Percentiles rank a stretch among this genome's conserved stretches.
Conservation (phyloP, 495 filamentous ascomycete genomes). For the Neurospora sp. region DNA sequence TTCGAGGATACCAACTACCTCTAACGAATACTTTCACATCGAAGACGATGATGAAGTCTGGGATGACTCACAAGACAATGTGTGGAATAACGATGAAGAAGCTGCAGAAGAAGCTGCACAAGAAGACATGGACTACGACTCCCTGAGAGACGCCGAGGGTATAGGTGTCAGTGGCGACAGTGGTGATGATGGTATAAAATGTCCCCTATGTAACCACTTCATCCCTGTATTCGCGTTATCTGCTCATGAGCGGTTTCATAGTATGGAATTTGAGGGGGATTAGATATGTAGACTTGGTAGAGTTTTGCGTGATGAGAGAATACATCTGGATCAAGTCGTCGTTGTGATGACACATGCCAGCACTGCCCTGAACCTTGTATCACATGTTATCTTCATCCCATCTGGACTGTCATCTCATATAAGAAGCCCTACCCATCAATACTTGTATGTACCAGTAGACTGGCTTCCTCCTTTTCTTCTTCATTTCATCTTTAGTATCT, state of each 20-base stretch:
- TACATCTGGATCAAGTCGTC: too few relatives aligned
- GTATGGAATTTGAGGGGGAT: constrained; percentile 18
- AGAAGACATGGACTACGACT: not conserved
- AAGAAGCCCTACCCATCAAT: too few relatives aligned
- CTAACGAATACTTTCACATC: constrained; percentile 8
- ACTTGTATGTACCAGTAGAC: too few relatives aligned
- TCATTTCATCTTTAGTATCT: too few relatives aligned
- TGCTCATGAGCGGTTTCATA: constrained; percentile 67
- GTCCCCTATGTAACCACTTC: constrained; percentile 48
- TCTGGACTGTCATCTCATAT: too few relatives aligned
- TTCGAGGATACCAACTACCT: not conserved
- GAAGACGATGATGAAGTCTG: constrained; percentile 28
- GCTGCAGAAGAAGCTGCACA: not conserved
- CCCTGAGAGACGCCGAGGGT: not conserved
- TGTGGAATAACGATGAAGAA: constrained; percentile 18
- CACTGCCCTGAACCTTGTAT: too few relatives aligned
- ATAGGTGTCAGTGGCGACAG: too few relatives aligned
- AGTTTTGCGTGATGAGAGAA: too few relatives aligned
- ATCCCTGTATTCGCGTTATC: constrained; percentile 64
- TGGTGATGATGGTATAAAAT: constrained; percentile 18
- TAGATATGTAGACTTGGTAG: too few relatives aligned
- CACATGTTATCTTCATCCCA: too few relatives aligned
- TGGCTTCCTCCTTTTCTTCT: too few relatives aligned
- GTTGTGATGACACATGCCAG: too few relatives aligned
- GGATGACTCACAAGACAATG: constrained; percentile 34